Evolutionary conservation across 2,329 filamentous ascomycete species (phyloP), one percentile per base, ranked within the genome.

Genomic region (Xylogone sp.): DNA sequence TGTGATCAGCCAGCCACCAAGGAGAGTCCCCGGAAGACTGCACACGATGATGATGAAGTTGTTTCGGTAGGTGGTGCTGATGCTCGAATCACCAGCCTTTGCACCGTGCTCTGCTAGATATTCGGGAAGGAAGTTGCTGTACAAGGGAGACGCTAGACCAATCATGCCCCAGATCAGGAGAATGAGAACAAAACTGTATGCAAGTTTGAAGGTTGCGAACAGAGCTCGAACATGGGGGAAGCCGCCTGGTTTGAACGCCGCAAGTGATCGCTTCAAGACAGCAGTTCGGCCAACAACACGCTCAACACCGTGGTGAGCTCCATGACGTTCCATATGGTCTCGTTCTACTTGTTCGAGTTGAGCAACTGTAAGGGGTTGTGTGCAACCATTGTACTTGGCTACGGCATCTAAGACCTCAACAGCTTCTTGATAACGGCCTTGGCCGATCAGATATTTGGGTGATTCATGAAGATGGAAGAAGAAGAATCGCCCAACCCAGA

Each of bases 401-500:
- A 95, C 84, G 6, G 84, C 87, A 56, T 92, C 87, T 8, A 95
- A 81, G 1, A 90, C 87, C 2, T 84, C 86, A 1, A 95, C 87
- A 1, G 90, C 90, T 62, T 94, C 89, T 13, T 81, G 72, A 66
- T 95, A 86, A 6, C 87, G 81, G 31, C 61, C 62, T 42, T 63
- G 60, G 20, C 60, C 60, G 47, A 66, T 59, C 16, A 65, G 53
- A 39, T 57, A 66, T 29, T 65, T 65, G n/a, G 64, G 64, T 2
- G 61, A 61, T 52, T 65, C 63, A 39, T 56, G 61, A 29, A 65
- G 60, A 20, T 62, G 56, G 52, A 66, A 66, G 44, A 63, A 54
- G 46, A 65, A 60, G 8, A 63, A 61, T 18, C 61, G 55, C 24
- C 63, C 21, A 45, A 60, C 60, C 42, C 62, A 57, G 16, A 57